Base-by-base conservation (phyloP, 306 rosid genomes). In the Alnus glutinosa region DNA sequence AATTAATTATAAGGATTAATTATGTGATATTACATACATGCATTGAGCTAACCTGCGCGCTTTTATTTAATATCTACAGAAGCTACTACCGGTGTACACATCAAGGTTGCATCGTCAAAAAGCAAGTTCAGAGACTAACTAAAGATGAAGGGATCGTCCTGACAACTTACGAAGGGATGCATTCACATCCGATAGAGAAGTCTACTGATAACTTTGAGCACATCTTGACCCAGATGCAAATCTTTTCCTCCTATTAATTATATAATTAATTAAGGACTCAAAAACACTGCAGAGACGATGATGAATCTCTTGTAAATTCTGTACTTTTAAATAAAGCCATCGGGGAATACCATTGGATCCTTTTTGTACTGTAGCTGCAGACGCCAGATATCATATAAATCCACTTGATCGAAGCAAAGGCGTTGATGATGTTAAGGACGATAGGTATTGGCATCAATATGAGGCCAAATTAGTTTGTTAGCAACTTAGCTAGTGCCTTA, bases 71-170 rank as follows among this genome's bases (percentile, higher is more conserved):
- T 42, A 5, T 61, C 0, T 82, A 44, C 77, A 87, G 90, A 75
- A 87, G 88, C 75, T 87, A 87, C 86, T 87, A 87, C 71, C 74
- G 90, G 52, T 87, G 90, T 79, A 87, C 90, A 51, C 67, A 85
- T 71, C 85, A 87, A 70, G 88, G 88, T 1, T 87, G 90, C 82
- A 82, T 75, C 55, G 90, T 87, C 75, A 87, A 87, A 42, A 87
- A 85, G 81, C 90, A 87, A 77, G 88, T 87, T 47, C 90, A 87
- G 70, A 80, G 90, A 72, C 52, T 87, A 77, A 77, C 85, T 0
- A 87, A 77, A 73, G 90, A 87, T 23, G 90, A 87, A 80, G 88
- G 78, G 34, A 52, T 85, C 13, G 88, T 87, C 4, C 81, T 82
- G 52, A 87, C 90, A 9, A 87, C 90, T 49, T 87, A 87, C 14